Conservation (phyloP, 2,329 filamentous ascomycete species). For the Aspergillus uvarum region DNA sequence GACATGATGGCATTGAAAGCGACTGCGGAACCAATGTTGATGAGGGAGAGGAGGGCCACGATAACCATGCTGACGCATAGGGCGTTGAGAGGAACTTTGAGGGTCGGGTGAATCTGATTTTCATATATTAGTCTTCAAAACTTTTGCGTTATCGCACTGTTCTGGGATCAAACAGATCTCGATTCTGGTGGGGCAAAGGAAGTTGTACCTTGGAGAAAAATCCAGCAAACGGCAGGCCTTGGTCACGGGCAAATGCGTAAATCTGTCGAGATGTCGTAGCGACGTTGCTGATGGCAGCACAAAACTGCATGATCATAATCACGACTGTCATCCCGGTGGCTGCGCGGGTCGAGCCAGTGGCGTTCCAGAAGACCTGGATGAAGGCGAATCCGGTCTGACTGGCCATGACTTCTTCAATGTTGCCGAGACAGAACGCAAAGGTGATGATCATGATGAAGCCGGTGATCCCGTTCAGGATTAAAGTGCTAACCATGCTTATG, state of each 20-base stretch:
- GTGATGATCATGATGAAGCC: slow-evolving; percentile 50
- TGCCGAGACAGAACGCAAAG: slow-evolving; percentile 46
- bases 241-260: slow-evolving; percentile 48
- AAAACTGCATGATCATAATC: slow-evolving; percentile 40
- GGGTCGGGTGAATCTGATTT: slow-evolving; percentile 31
- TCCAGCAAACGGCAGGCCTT: slow-evolving; percentile 34
- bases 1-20: slow-evolving; percentile 57
- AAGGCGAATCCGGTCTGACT: slow-evolving; percentile 50
- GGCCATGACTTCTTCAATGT: slow-evolving; percentile 40
- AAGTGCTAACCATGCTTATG: slow-evolving; percentile 48
- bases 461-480: slow-evolving; percentile 49
- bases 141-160: too few species aligned
- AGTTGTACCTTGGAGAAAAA: slow-evolving; percentile 13
- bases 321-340: slow-evolving; percentile 48
- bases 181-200: neutral
- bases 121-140: neutral
- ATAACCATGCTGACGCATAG: slow-evolving; percentile 33
- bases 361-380: slow-evolving; percentile 39
- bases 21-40: slow-evolving; percentile 53
- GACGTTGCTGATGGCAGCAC: slow-evolving; percentile 36
- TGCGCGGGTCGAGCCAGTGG: slow-evolving; percentile 27
- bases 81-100: slow-evolving; percentile 46
- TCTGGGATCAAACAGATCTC: neutral
- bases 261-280: slow-evolving; percentile 38
- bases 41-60: slow-evolving; percentile 44